Evolutionary conservation across 2,329 filamentous ascomycete genomes (phyloP).

Genomic region (Ceratocystis ficicola): DNA sequence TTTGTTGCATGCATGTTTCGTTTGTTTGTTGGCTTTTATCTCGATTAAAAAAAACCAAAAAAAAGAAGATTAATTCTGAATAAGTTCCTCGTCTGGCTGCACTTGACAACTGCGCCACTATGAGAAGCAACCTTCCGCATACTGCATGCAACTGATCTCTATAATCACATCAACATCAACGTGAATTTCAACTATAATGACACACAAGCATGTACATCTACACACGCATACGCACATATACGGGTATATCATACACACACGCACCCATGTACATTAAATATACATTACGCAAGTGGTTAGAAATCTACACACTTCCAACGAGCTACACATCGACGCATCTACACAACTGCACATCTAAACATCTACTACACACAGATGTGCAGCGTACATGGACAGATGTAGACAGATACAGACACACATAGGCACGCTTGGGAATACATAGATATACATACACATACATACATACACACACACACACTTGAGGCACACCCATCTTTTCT

Average conservation of each 20-base stretch:
- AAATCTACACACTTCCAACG: background rate
- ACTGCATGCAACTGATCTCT: background rate
- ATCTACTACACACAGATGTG: too few species aligned
- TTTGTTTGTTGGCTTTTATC: background rate
- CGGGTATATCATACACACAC: too few species aligned
- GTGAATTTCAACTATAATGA: background rate
- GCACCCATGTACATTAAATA: too few species aligned
- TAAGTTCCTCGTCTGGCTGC: background rate
- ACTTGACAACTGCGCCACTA: constrained; percentile 9
- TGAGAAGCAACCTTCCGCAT: constrained; percentile 3
- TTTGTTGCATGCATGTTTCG: constrained; percentile 3
- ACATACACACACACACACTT: too few species aligned
- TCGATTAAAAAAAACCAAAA: background rate
- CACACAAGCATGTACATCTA: background rate
- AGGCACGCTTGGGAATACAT: too few species aligned
- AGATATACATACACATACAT: too few species aligned
- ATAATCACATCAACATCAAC: constrained; percentile 1
- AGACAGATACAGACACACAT: too few species aligned
- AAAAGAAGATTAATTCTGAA: background rate
- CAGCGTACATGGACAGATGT: too few species aligned
- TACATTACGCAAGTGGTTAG: too few species aligned
- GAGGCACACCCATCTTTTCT: too few species aligned
- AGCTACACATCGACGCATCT: background rate
- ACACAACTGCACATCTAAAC: background rate
- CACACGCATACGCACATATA: background rate